These are phyloP conservation scores for Mediolabrus comicus DNA, from an alignment of 108 stramenopile genomes.

Conservation along the genomic window DNA sequence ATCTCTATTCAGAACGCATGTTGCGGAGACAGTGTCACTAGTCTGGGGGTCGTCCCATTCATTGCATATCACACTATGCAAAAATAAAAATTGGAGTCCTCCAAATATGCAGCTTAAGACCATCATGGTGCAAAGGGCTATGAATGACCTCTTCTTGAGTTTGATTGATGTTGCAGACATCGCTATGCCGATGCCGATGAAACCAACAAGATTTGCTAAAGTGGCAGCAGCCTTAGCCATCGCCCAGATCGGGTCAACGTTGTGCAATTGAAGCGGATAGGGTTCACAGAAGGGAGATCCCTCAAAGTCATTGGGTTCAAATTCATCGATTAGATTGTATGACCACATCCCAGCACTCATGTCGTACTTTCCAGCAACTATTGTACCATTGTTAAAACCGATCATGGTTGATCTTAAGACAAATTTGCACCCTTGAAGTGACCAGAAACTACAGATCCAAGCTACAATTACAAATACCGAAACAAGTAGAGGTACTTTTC, in stretches of 20 bases:
- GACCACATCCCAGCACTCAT: constrained; percentile 18
- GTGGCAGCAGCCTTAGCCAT: constrained; percentile 15
- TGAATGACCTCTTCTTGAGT: constrained; percentile 29
- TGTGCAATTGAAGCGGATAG: not conserved
- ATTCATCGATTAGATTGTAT: constrained; percentile 12
- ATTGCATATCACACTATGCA: constrained; percentile 31
- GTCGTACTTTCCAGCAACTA: not conserved
- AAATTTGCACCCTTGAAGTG: constrained; percentile 24
- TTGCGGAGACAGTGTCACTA: not conserved
- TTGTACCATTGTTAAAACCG: not conserved
- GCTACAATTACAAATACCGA: constrained; percentile 5
- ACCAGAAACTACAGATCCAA: constrained; percentile 2
- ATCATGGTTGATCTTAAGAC: constrained; percentile 7
- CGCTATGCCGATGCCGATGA: constrained; percentile 20
- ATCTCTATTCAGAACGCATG: constrained; percentile 24
- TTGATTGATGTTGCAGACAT: constrained; percentile 34
- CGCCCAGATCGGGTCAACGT: constrained; percentile 8
- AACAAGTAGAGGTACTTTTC: constrained; percentile 4
- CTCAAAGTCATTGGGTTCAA: not conserved
- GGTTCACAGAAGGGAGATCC: constrained; percentile 21
- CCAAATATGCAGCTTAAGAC: constrained; percentile 24
- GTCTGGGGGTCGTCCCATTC: not conserved
- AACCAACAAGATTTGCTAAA: constrained; percentile 9
- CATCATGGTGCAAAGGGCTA: constrained; percentile 1
- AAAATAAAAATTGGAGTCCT: constrained; percentile 44